A percentile compares a stretch with the other conserved stretches of the same genome.
phyloP scores from a whole-genome alignment of 2,329 filamentous ascomycete species.

The Colletotrichum musae region DNA sequence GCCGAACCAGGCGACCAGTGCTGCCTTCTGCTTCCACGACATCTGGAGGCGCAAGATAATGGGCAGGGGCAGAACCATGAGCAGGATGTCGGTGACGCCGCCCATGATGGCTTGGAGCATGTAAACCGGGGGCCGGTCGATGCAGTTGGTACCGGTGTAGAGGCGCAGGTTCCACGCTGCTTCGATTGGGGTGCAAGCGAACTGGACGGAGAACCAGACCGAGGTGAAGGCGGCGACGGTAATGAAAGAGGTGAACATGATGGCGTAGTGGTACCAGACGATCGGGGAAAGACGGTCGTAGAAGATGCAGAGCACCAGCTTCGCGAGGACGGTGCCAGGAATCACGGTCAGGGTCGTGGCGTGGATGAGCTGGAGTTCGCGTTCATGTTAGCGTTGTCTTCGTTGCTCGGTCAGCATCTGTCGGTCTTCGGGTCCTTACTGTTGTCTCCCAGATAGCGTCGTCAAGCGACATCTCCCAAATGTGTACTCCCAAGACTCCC shows the following conservation, averaged over 20 bases:
- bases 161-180: conserved; percentile 49
- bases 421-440: conserved; percentile 6
- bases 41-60: conserved; percentile 61
- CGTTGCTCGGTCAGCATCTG: neutral
- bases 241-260: conserved; percentile 49
- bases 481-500: conserved; percentile 24
- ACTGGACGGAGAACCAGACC: conserved; percentile 52
- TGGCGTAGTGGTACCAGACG: conserved; percentile 49
- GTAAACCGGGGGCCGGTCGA: conserved; percentile 61
- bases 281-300: conserved; percentile 54
- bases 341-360: conserved; percentile 49
- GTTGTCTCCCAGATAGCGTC: conserved; percentile 10
- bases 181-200: conserved; percentile 50
- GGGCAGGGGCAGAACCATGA: conserved; percentile 61
- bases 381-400: neutral
- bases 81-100: conserved; percentile 62
- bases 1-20: conserved; percentile 58
- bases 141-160: conserved; percentile 53
- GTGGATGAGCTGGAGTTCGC: conserved; percentile 36
- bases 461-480: conserved; percentile 39
- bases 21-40: conserved; percentile 61
- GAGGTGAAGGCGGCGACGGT: conserved; percentile 47
- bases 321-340: conserved; percentile 52
- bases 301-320: conserved; percentile 55
- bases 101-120: conserved; percentile 63